Evolutionary conservation across 192 early-diverging fungal genomes (phyloP).

Genomic region (Dissophora ornata): DNA sequence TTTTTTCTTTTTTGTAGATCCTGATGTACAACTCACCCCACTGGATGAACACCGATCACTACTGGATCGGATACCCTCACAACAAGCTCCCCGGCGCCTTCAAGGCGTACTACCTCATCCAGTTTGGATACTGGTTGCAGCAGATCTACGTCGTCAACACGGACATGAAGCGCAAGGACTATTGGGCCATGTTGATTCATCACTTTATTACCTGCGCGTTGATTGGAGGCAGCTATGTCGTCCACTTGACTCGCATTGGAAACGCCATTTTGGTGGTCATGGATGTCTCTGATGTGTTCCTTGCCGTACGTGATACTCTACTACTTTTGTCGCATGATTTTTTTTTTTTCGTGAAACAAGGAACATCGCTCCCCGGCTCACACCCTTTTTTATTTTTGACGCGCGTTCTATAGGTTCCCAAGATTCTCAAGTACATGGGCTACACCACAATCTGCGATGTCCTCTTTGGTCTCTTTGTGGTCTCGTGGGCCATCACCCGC

Average conservation of each 20-base stretch:
- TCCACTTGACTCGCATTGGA: conserved; percentile 81
- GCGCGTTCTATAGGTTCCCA: conserved; percentile 63
- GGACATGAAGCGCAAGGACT: conserved; percentile 81
- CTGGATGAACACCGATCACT: conserved; percentile 78
- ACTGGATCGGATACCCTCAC: conserved; percentile 81
- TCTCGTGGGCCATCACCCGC: conserved; percentile 82
- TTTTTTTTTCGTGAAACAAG: no score
- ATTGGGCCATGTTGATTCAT: conserved; percentile 76
- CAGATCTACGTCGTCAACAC: conserved; percentile 80
- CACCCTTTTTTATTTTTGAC: not conserved
- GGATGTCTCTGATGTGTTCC: conserved; percentile 84
- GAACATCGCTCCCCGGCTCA: no score
- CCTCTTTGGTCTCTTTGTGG: conserved; percentile 78
- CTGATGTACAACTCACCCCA: conserved; percentile 75
- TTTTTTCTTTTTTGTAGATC: no score
- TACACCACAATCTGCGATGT: conserved; percentile 71
- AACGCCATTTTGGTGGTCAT: conserved; percentile 80
- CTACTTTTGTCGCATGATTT: no score
- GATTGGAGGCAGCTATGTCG: conserved; percentile 71
- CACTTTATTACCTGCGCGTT: conserved; percentile 81
- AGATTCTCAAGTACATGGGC: conserved; percentile 81
- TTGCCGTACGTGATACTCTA: conserved; percentile 75
- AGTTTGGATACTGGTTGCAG: conserved; percentile 84
- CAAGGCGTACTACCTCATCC: conserved; percentile 81
- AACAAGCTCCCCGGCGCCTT: conserved; percentile 59